A percentile compares a stretch with the other conserved stretches of the same genome.
Evolutionary conservation across 139 green algal species (phyloP).

Genomic region (Haematococcus sp.): DNA sequence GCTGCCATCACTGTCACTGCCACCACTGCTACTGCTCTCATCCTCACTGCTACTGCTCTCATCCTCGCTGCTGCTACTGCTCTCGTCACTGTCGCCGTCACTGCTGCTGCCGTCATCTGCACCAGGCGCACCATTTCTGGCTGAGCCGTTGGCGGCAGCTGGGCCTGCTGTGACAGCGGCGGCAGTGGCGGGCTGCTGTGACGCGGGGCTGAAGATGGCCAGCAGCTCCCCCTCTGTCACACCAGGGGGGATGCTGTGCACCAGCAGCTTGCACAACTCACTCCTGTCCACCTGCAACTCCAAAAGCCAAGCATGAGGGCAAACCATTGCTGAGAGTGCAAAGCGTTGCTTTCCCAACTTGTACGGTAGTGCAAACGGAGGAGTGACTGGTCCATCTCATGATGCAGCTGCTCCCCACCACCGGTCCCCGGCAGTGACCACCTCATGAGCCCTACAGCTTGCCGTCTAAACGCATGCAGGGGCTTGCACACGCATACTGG

Average conservation of each 20-base stretch:
- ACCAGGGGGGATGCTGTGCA: constrained; percentile 32
- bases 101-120: background rate
- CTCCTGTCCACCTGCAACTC: constrained; percentile 30
- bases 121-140: background rate
- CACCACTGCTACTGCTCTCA: background rate
- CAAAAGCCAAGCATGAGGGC: too few relatives aligned
- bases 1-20: constrained; percentile 1
- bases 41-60: background rate
- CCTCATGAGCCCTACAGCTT: too few relatives aligned
- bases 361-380: too few relatives aligned
- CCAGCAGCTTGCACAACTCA: constrained; percentile 49
- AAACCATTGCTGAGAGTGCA: too few relatives aligned
- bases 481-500: too few relatives aligned
- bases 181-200: too few relatives aligned
- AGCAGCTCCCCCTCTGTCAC: constrained; percentile 7
- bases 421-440: too few relatives aligned
- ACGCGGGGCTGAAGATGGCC: background rate
- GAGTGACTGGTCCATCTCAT: too few relatives aligned
- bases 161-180: background rate
- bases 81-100: background rate
- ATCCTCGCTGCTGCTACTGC: background rate
- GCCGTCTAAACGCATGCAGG: too few relatives aligned
- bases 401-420: too few relatives aligned
- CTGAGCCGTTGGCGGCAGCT: background rate
- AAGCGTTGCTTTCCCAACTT: too few relatives aligned